phyloP scores from a whole-genome alignment of 2,329 filamentous ascomycete species.

The Neofusicoccum parvum region DNA sequence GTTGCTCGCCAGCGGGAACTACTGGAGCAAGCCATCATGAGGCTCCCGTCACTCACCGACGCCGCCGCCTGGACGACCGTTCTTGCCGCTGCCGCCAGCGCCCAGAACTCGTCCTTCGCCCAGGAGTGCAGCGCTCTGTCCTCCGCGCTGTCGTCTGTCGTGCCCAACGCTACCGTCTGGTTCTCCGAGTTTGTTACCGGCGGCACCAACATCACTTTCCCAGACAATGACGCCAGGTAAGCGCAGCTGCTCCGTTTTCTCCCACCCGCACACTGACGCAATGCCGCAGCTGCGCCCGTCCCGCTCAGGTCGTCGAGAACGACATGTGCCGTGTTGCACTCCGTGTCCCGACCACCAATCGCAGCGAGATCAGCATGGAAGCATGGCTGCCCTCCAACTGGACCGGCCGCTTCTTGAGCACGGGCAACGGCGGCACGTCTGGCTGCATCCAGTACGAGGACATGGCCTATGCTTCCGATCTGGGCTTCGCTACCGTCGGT shows the following conservation, averaged over 20 bases:
- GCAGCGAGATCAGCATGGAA: conserved; percentile 47
- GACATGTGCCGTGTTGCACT: conserved; percentile 48
- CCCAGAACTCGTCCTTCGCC: conserved; percentile 4
- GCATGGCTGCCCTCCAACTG: conserved; percentile 48
- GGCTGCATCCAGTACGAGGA: conserved; percentile 45
- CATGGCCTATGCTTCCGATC: conserved; percentile 40
- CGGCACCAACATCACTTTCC: conserved; percentile 37
- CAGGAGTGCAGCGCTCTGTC: conserved; percentile 15
- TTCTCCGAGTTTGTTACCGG: conserved; percentile 42
- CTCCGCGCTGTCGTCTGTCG: not conserved
- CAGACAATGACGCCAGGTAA: conserved; percentile 15
- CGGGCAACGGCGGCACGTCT: conserved; percentile 45
- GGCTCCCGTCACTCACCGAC: not conserved
- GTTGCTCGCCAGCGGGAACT: not conserved
- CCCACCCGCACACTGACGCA: not conserved
- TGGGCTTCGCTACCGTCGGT: conserved; percentile 45
- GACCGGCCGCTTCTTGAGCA: conserved; percentile 43
- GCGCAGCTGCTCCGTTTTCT: not conserved
- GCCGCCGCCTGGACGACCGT: not conserved
- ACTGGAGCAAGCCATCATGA: not conserved
- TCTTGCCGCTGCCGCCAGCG: not conserved
- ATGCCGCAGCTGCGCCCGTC: conserved; percentile 30
- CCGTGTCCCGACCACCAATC: conserved; percentile 44
- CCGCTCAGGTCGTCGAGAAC: conserved; percentile 38
- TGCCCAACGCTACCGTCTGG: conserved; percentile 40